Conservation (phyloP, 768 basidiomycete genomes). For the Strobilomyces dryophilus region DNA sequence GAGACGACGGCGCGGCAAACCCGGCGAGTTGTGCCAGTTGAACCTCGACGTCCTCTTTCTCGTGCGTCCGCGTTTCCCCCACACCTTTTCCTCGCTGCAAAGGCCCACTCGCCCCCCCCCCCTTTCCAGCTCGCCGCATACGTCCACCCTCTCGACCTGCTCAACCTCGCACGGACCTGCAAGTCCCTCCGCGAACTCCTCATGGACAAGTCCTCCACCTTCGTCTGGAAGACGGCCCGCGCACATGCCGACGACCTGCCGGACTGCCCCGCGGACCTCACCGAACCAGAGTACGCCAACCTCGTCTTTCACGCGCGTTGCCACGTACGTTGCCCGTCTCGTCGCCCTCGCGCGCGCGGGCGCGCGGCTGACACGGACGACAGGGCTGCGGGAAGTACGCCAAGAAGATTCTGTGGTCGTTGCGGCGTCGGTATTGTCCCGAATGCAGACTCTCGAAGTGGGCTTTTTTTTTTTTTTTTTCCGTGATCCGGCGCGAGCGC, state of each 20-base stretch:
- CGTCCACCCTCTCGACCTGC: not conserved
- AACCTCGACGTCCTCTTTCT: not conserved
- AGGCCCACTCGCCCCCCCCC: too few relatives aligned
- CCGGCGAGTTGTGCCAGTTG: not conserved
- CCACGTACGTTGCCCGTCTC: not conserved
- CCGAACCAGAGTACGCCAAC: conserved; percentile 32
- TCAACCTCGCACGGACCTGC: conserved; percentile 3
- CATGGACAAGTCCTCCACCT: conserved; percentile 27
- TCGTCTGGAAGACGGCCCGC: conserved; percentile 27
- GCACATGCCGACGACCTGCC: conserved; percentile 36
- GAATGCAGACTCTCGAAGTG: conserved; percentile 2
- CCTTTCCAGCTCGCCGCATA: not conserved
- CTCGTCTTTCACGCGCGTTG: not conserved
- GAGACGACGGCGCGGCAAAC: not conserved
- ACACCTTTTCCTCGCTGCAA: too few relatives aligned
- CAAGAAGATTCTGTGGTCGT: not conserved
- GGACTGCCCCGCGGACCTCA: conserved; percentile 4
- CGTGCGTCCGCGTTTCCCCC: not conserved
- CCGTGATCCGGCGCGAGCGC: too few relatives aligned
- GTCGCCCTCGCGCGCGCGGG: too few relatives aligned
- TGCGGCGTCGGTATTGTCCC: conserved; percentile 3
- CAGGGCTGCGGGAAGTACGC: not conserved
- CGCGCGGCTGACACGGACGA: too few relatives aligned
- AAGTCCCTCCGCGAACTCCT: conserved; percentile 18
- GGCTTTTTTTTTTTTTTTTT: too few relatives aligned